Evolutionary conservation across 164 flowering plant genomes (phyloP), one percentile per base, ranked within the genome.

Genomic region (Santalum album): DNA sequence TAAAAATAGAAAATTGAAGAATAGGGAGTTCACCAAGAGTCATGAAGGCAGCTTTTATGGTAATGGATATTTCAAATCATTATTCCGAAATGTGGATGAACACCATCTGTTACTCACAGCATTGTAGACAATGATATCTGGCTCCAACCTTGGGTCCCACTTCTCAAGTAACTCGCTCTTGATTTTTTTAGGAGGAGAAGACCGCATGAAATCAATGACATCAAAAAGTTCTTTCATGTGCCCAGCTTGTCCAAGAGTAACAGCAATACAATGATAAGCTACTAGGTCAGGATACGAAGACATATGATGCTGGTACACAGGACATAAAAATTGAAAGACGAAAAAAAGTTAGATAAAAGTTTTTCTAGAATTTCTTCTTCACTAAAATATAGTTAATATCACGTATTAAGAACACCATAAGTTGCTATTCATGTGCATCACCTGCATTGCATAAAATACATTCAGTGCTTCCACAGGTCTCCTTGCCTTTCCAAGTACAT

Each of bases 241-340:
- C 44, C 98, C 98, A 20, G 95, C 95, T 82, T 86, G 98, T 61
- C 98, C 98, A 78, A 91, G 96, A 59, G 86, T 86, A 60, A 91
- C 82, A 23, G 95, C 88, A 59, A 87, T 90, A 55, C 75, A 76
- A 68, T 53, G 95, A 74, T 91, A 91, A 25, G 96, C 84, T 45
- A 88, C 87, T 51, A 83, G 61, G 71, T 91, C 96, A 20, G 98
- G 98, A 67, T 87, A 91, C 12, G 90, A 68, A 18, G 87, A 70
- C 62, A 72, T 67, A 58, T 81, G 81, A 74, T 76, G 65, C 98
- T 91, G 87, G 55, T 38, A 32, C 16, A 38, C 15, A 38, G 17
- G 42, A 38, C 14, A 38, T 3, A 38, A 10, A 38, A 10, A 38
- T 4, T 38, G 16, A 38, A 9, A 10, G 42, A 15, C 0, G 12